These are phyloP conservation scores for Talaromyces ruber DNA, from an alignment of 495 filamentous ascomycete species.

Conservation along the genomic window DNA sequence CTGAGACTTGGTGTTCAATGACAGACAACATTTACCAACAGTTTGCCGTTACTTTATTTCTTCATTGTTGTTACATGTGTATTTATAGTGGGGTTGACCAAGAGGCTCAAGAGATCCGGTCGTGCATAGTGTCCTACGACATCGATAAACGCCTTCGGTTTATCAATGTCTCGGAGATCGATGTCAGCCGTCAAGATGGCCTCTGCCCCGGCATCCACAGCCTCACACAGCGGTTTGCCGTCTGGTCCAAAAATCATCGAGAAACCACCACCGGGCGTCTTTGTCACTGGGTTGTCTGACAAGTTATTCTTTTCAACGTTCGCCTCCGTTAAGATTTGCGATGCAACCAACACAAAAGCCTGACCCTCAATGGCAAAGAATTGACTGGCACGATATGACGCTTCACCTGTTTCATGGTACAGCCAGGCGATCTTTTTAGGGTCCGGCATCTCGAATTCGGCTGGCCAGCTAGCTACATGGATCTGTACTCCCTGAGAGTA, in stretches of 20 bases:
- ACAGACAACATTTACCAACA: not conserved
- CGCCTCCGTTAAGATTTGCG: conserved; percentile 10
- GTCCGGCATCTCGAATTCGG: conserved; percentile 14
- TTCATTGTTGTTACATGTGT: conserved; percentile 3
- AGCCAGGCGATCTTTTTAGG: conserved; percentile 14
- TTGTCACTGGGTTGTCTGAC: conserved; percentile 12
- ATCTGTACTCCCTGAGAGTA: conserved; percentile 26
- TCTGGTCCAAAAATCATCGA: conserved; percentile 25
- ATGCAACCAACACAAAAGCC: conserved; percentile 14
- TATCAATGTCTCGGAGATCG: conserved; percentile 19
- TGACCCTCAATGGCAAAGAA: conserved; percentile 17
- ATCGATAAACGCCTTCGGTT: conserved; percentile 21
- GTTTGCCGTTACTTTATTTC: not conserved
- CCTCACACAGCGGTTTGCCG: conserved; percentile 16
- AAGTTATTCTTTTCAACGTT: conserved; percentile 19
- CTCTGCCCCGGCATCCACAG: conserved; percentile 14
- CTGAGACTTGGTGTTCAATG: not conserved
- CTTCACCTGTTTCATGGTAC: conserved; percentile 17
- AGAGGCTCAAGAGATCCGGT: conserved; percentile 24
- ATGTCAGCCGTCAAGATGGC: conserved; percentile 24
- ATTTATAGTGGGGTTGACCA: conserved; percentile 10
- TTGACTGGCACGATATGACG: conserved; percentile 5
- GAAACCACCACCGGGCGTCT: conserved; percentile 19
- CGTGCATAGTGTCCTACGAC: conserved; percentile 23
- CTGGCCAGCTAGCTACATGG: conserved; percentile 26